These are phyloP conservation scores for Tripidium arundinaceum DNA, from an alignment of 202 grass and related monocot species.

Conservation along the genomic window DNA sequence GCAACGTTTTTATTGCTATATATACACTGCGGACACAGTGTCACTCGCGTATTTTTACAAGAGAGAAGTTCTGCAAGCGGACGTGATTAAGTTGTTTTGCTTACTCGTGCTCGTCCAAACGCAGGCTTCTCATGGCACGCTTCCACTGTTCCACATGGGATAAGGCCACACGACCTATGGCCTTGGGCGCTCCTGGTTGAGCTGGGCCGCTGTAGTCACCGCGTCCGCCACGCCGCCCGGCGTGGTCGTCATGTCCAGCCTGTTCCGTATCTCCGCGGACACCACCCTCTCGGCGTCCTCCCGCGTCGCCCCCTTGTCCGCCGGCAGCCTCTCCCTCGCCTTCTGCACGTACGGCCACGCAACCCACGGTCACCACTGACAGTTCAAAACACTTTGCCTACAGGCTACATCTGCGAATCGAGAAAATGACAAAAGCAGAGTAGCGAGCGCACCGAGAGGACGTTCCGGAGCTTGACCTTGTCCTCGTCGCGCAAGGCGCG, in stretches of 20 bases:
- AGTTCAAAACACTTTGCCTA: not conserved
- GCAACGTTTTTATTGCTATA: not conserved
- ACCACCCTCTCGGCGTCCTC: slow-evolving; percentile 50
- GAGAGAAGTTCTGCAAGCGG: not conserved
- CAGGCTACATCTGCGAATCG: not conserved
- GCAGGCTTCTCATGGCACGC: not conserved
- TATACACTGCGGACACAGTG: not conserved
- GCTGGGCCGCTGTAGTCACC: slow-evolving; percentile 51
- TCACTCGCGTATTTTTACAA: not conserved
- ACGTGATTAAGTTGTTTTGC: too few relatives aligned
- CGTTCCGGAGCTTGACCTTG: slow-evolving; percentile 43
- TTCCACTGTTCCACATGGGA: not conserved
- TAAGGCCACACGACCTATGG: not conserved
- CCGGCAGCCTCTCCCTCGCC: slow-evolving; percentile 42
- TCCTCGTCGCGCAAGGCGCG: slow-evolving; percentile 16
- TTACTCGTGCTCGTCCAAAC: too few relatives aligned
- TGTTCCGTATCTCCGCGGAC: slow-evolving; percentile 51
- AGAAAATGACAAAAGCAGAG: too few relatives aligned
- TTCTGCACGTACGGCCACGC: slow-evolving; percentile 14
- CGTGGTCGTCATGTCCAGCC: slow-evolving; percentile 15
- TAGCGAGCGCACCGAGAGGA: slow-evolving; percentile 22
- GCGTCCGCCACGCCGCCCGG: slow-evolving; percentile 44
- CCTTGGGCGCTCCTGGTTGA: slow-evolving; percentile 48
- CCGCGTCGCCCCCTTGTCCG: slow-evolving; percentile 46
- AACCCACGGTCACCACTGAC: not conserved